Percentiles rank a stretch among this genome's conserved stretches.
These are phyloP conservation scores for Raphidocelis subcapitata DNA, from an alignment of 139 green algal species.

Conservation along the genomic window DNA sequence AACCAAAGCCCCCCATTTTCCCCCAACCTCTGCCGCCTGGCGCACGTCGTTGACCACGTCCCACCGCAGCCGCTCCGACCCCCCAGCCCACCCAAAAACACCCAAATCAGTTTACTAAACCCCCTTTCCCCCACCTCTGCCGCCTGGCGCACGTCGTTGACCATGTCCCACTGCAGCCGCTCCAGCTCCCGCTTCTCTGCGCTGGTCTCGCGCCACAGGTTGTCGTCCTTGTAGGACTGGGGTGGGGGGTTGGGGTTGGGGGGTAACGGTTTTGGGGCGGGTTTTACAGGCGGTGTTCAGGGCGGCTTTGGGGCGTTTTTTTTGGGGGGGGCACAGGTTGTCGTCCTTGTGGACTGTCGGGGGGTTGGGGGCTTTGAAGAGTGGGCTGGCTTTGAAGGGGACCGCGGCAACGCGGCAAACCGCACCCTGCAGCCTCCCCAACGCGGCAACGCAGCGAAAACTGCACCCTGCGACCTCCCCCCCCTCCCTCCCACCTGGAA, in stretches of 20 bases:
- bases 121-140: constrained; percentile 78
- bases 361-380: too few relatives aligned
- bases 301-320: too few relatives aligned
- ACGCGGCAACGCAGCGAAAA: too few relatives aligned
- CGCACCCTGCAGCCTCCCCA: too few relatives aligned
- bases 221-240: constrained; percentile 54
- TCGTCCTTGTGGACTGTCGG: too few relatives aligned
- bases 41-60: constrained; percentile 94
- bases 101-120: not conserved
- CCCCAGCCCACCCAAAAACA: too few relatives aligned
- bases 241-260: not conserved
- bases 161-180: constrained; percentile 73
- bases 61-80: not conserved
- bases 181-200: constrained; percentile 92
- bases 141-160: constrained; percentile 92
- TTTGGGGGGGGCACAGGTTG: too few relatives aligned
- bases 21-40: constrained; percentile 89
- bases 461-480: too few relatives aligned
- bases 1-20: not conserved
- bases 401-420: too few relatives aligned
- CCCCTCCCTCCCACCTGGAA: constrained; percentile 25
- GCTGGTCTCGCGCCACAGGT: constrained; percentile 88
- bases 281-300: too few relatives aligned
- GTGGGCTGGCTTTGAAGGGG: too few relatives aligned
- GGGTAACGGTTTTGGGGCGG: not conserved